Evolutionary conservation across 371 early-diverging fungal species (phyloP), one percentile per base, ranked within the genome.

Genomic region (Encephalitozoon hellem): DNA sequence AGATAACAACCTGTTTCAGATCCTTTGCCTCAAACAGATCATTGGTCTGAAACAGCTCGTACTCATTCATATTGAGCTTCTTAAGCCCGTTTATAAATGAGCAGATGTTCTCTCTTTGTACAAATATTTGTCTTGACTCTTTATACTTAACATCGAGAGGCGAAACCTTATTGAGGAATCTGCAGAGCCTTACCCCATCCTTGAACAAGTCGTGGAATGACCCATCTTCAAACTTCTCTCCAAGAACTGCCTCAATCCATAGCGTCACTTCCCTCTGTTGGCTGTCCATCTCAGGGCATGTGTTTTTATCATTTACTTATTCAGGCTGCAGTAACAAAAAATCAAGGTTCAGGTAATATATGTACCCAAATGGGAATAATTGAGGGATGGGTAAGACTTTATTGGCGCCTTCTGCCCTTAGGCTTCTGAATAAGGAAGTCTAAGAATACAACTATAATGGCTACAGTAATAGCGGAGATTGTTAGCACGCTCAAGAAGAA

Each of bases 1-100:
- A 77, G 53, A 72, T 80, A 67, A 71, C 74, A 41, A 92, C 90
- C 81, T 91, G 91, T 18, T 86, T 87, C 76, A 88, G 87, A 83
- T 92, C 91, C 83, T 91, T 92, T 80, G 87, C 87, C 77, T 94
- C 93, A 78, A 88, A 92, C 55, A 94, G 84, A 80, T 94, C 94
- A 32, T 92, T 87, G 4, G 94, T 93, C 85, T 91, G 91, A 83
- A 94, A 94, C 15, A 89, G 85, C 71, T 94, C 92, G 72, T 87
- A 86, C 63, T 89, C 88, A 4, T 90, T 90, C 23, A 90, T 89
- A 39, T 91, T 91, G 70, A 85, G 83, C 55, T 88, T 88, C 26
- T 89, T 86, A n/a, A 88, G 87, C 0, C 67, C 72, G 55, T 85
- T 79, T 55, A 93, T 87, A 84, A 94, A 94, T 63, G 81, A 85